These are phyloP conservation scores for Priceomyces medius DNA, from an alignment of 805 yeast species.

Conservation along the genomic window DNA sequence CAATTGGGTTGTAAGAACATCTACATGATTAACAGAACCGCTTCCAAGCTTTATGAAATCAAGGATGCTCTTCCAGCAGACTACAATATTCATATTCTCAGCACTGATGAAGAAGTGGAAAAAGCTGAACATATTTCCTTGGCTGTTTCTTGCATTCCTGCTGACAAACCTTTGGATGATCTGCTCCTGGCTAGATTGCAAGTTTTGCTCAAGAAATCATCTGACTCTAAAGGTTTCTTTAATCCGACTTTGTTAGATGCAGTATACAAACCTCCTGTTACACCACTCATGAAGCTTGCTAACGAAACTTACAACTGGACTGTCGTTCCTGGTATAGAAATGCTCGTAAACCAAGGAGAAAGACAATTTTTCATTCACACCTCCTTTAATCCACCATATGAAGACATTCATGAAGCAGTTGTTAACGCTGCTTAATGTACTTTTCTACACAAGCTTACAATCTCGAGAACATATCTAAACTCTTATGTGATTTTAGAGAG, in stretches of 20 bases:
- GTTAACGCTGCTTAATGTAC: no score
- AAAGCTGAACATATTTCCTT: constrained; percentile 51
- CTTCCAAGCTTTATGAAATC: constrained; percentile 59
- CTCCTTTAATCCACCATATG: constrained; percentile 61
- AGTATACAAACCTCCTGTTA: constrained; percentile 85
- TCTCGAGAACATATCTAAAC: not conserved
- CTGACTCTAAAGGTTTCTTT: constrained; percentile 25
- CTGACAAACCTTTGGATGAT: constrained; percentile 65
- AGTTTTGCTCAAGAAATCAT: constrained; percentile 36
- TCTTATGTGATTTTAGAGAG: no score
- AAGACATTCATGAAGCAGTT: constrained; percentile 62
- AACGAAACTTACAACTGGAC: constrained; percentile 61
- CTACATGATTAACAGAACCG: constrained; percentile 79
- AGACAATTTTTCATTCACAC: constrained; percentile 83
- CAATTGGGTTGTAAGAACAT: constrained; percentile 74
- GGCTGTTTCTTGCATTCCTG: constrained; percentile 82
- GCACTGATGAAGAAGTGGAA: constrained; percentile 45
- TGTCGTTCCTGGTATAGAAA: constrained; percentile 87
- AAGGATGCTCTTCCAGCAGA: constrained; percentile 57
- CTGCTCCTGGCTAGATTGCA: constrained; percentile 49
- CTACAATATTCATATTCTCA: constrained; percentile 59
- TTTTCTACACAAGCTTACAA: no score
- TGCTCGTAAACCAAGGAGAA: constrained; percentile 92
- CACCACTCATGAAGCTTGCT: constrained; percentile 85
- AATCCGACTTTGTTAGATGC: constrained; percentile 76